phyloP scores from a whole-genome alignment of 345 rosid species.

The Boechera divaricarpa region DNA sequence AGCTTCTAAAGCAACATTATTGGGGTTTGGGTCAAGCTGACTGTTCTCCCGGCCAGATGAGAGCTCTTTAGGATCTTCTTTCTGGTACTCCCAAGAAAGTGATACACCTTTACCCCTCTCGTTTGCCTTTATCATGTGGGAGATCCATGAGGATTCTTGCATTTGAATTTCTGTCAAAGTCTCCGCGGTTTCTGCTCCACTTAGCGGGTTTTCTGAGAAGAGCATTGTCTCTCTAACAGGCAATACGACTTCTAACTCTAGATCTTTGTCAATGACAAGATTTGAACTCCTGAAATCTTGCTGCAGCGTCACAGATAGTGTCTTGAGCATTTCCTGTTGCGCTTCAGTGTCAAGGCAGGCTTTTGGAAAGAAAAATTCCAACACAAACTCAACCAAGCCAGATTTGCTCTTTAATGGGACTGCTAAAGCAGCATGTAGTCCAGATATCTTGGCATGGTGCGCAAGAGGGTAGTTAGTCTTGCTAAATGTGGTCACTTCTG shows the following conservation, averaged over 20 bases:
- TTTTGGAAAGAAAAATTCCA: conserved; percentile 86
- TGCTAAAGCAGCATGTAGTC: conserved; percentile 74
- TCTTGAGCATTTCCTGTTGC: conserved; percentile 55
- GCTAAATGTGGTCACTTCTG: conserved; percentile 68
- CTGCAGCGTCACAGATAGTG: conserved; percentile 55
- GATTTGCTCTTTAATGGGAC: conserved; percentile 62
- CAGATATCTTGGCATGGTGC: conserved; percentile 85
- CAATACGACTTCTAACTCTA: conserved; percentile 53
- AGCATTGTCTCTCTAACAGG: conserved; percentile 48
- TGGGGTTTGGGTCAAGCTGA: conserved; percentile 44
- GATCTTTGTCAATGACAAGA: conserved; percentile 60
- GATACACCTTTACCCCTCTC: conserved; percentile 66
- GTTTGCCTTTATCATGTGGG: conserved; percentile 62
- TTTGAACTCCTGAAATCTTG: conserved; percentile 59
- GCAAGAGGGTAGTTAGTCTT: conserved; percentile 79
- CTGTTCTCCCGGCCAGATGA: conserved; percentile 51
- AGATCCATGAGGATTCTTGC: conserved; percentile 65
- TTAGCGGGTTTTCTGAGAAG: conserved; percentile 40
- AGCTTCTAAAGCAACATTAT: conserved; percentile 49
- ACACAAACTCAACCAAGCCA: conserved; percentile 67
- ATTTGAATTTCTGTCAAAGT: conserved; percentile 50
- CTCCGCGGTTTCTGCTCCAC: conserved; percentile 40
- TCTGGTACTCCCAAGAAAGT: conserved; percentile 63
- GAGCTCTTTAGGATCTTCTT: conserved; percentile 64
- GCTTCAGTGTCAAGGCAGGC: conserved; percentile 57